Percentiles rank a stretch among this genome's conserved stretches.
Evolutionary conservation across 495 filamentous ascomycete species (phyloP).

Genomic region (Talaromyces borbonicus): DNA sequence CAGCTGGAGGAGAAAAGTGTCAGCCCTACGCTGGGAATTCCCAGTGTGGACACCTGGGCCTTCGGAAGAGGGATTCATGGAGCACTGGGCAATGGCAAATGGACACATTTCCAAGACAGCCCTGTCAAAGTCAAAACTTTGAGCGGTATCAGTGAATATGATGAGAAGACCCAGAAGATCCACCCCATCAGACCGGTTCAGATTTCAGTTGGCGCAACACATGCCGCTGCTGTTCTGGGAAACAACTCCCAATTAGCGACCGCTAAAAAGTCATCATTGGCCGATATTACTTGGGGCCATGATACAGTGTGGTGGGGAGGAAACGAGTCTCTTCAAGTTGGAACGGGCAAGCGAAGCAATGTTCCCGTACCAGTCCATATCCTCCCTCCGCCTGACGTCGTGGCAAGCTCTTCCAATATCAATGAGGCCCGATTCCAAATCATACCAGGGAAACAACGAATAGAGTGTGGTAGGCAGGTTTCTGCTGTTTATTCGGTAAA

Average conservation of each 20-base stretch:
- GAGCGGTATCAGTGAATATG: conserved; percentile 73
- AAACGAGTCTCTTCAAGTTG: conserved; percentile 88
- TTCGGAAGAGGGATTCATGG: conserved; percentile 82
- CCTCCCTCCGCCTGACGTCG: conserved; percentile 50
- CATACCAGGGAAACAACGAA: conserved; percentile 77
- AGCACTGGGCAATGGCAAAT: conserved; percentile 72
- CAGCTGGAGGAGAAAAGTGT: conserved; percentile 32
- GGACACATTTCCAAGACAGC: conserved; percentile 74
- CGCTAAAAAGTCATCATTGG: conserved; percentile 34
- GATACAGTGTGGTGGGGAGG: conserved; percentile 90
- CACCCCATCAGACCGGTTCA: conserved; percentile 67
- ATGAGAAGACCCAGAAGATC: conserved; percentile 56
- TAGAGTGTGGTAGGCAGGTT: conserved; percentile 77
- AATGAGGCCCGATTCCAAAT: conserved; percentile 76
- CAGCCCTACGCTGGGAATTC: conserved; percentile 34
- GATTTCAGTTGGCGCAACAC: conserved; percentile 66
- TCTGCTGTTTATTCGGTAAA: conserved; percentile 64
- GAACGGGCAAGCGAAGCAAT: conserved; percentile 84
- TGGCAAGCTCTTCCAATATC: conserved; percentile 34
- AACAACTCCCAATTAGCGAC: conserved; percentile 57
- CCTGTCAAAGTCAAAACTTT: conserved; percentile 78
- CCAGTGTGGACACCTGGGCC: conserved; percentile 70
- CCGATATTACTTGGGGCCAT: conserved; percentile 58
- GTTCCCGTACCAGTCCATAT: conserved; percentile 64
- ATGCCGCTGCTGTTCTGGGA: conserved; percentile 69